Evolutionary conservation across 352 stramenopile species (phyloP).

Genomic region (Globisporangium apiculatum): DNA sequence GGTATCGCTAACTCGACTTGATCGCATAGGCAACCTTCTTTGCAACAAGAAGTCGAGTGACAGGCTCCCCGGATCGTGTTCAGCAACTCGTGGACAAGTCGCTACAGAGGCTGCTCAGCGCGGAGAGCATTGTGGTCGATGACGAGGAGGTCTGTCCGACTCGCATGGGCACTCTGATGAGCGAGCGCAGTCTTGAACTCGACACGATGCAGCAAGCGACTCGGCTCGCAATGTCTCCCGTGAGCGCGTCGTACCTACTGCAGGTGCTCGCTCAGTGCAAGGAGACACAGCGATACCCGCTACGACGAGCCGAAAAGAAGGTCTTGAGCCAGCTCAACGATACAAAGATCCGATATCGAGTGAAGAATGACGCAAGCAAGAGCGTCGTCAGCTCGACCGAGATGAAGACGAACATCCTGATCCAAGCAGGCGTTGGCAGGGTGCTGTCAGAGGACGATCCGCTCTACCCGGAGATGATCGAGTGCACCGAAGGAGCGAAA

Average conservation of each 20-base stretch:
- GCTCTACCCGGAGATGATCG: slow-evolving; percentile 14
- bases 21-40: slow-evolving; percentile 9
- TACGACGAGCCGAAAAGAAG: slow-evolving; percentile 25
- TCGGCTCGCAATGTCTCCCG: slow-evolving; percentile 3
- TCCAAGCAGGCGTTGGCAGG: slow-evolving; percentile 26
- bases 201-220: slow-evolving; percentile 53
- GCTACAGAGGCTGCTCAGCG: slow-evolving; percentile 28
- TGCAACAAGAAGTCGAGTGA: not conserved
- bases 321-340: slow-evolving; percentile 21
- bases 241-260: slow-evolving; percentile 16
- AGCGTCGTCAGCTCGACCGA: slow-evolving; percentile 6
- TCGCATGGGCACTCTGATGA: slow-evolving; percentile 55
- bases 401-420: slow-evolving; percentile 28
- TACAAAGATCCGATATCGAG: slow-evolving; percentile 11
- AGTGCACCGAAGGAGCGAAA: slow-evolving; percentile 12
- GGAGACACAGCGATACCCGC: slow-evolving; percentile 18
- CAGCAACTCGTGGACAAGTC: slow-evolving; percentile 16
- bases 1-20: not conserved
- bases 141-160: slow-evolving; percentile 23
- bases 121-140: slow-evolving; percentile 16
- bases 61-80: not conserved
- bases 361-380: slow-evolving; percentile 8
- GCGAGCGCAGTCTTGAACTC: slow-evolving; percentile 48
- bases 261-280: slow-evolving; percentile 17
- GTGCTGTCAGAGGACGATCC: slow-evolving; percentile 5